Evolutionary conservation across 768 basidiomycete genomes (phyloP), one percentile per base, ranked within the genome.

Genomic region (Mycena kentingensis): DNA sequence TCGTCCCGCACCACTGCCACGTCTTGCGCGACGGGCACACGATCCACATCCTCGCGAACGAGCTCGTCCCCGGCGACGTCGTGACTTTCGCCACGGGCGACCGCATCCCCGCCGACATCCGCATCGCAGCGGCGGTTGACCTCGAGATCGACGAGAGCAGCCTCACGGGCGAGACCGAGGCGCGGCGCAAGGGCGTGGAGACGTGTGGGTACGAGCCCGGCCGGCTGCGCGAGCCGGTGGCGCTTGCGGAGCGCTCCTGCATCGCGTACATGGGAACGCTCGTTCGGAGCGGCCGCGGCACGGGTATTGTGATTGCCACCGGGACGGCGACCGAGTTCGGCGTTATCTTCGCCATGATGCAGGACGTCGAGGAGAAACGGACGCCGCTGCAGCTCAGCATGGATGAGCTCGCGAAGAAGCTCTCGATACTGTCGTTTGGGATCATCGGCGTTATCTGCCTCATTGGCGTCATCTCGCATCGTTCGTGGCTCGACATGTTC

Each of bases 341-440:
- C 22, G 85, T 96, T 50, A 92, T 98, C 55, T 98, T 98, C 66
- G 85, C 88, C 13, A 96, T 97, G 93, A 93, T 98, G 92, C 93
- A 97, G 69, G 93, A 97, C 65, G 93, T 80, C 28, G 93, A 95
- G 58, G 95, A 98, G 70, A 87, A 87, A 65, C 83, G 93, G 46
- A 98, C 95, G 4, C 96, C 93, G 0, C 73, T 98, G 24, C 95
- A 98, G 65, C 73, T 91, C 12, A 90, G 80, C 67, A 98, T 98
- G 95, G 95, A 98, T 67, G 94, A 98, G 63, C 83, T 98, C 6
- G 95, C 96, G 1, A 88, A 93, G 70, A 90, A 90, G 56, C 80
- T 98, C 2, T 96, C 94, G 1, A 73, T 93, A 24, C 65, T 94
- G 54, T 97, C 94, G 3, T 98, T 98, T 59, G 89, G 84, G n/a